Percentiles rank a stretch among this genome's conserved stretches.
These are phyloP conservation scores for Curvularia sp. DNA, from an alignment of 2,329 filamentous ascomycete species.

Conservation along the genomic window DNA sequence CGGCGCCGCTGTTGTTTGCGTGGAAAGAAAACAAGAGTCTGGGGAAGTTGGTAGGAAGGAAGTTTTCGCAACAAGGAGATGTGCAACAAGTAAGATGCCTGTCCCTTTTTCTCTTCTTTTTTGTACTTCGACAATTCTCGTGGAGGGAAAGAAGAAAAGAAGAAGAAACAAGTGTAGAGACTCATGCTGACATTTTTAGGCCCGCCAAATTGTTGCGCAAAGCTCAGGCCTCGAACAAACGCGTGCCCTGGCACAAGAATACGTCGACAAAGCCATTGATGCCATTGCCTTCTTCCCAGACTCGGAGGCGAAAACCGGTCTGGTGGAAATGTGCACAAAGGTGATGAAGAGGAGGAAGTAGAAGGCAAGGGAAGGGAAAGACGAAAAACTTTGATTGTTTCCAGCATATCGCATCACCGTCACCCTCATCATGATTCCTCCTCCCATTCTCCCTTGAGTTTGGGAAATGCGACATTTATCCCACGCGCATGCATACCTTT, in stretches of 20 bases:
- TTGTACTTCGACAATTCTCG: background rate
- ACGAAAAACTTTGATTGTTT: background rate
- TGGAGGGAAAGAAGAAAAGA: too few relatives aligned
- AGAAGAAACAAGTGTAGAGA: background rate
- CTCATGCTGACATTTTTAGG: conserved; percentile 61
- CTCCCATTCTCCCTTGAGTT: background rate
- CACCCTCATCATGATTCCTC: background rate
- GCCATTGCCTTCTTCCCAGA: conserved; percentile 87
- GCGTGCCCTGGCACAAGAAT: conserved; percentile 86
- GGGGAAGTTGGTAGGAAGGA: conserved; percentile 87
- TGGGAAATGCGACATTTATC: background rate
- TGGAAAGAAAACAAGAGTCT: conserved; percentile 90
- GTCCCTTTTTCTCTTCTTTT: background rate
- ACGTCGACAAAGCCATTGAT: conserved; percentile 83
- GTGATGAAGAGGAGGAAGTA: conserved; percentile 88
- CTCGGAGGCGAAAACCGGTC: conserved; percentile 90
- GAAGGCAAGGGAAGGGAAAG: background rate
- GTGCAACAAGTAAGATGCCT: conserved; percentile 73
- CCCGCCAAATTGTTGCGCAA: conserved; percentile 80
- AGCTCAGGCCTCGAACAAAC: conserved; percentile 94
- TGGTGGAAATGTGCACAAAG: conserved; percentile 93
- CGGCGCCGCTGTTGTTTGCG: conserved; percentile 91
- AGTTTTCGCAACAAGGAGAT: conserved; percentile 85
- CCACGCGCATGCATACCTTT: background rate
- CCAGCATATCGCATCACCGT: background rate